Percentiles rank a stretch among this genome's conserved stretches.
Evolutionary conservation across 768 basidiomycete genomes (phyloP).

Genomic region (Chalciporus pseudorubinellus): DNA sequence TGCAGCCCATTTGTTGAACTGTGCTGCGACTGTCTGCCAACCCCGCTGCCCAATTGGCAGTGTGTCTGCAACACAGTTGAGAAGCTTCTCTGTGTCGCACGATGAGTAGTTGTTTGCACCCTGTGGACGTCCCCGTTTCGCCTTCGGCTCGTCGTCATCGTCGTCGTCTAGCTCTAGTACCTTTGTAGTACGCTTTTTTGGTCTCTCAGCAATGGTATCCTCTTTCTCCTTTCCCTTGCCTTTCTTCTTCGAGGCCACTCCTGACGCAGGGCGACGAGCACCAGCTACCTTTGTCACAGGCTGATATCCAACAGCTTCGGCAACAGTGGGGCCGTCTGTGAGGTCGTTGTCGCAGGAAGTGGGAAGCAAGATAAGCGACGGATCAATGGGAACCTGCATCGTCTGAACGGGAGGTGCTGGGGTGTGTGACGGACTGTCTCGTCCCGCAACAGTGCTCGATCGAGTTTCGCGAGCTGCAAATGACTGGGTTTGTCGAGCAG

Average conservation of each 20-base stretch:
- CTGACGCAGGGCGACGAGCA: background rate
- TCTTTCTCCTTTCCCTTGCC: constrained; percentile 3
- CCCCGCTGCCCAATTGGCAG: constrained; percentile 1
- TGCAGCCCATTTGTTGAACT: constrained; percentile 1
- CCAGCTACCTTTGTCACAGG: background rate
- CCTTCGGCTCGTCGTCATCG: background rate
- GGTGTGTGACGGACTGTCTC: no score
- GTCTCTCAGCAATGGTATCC: background rate
- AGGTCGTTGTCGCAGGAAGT: no score
- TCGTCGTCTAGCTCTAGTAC: background rate
- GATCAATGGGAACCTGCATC: no score
- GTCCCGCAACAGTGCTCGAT: no score
- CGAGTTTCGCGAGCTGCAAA: no score
- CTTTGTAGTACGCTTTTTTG: background rate
- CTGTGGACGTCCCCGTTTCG: background rate
- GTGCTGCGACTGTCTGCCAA: background rate
- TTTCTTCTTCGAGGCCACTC: background rate
- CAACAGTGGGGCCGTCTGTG: no score
- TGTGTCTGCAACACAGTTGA: background rate
- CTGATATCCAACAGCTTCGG: no score
- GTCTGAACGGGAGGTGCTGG: no score
- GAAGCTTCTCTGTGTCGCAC: background rate
- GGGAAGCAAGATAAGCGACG: no score
- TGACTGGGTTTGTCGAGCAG: no score
- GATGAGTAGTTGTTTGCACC: background rate